Percentiles rank a stretch among this genome's conserved stretches.
phyloP scores from a whole-genome alignment of 805 yeast genomes.

The Lachancea cidri region DNA sequence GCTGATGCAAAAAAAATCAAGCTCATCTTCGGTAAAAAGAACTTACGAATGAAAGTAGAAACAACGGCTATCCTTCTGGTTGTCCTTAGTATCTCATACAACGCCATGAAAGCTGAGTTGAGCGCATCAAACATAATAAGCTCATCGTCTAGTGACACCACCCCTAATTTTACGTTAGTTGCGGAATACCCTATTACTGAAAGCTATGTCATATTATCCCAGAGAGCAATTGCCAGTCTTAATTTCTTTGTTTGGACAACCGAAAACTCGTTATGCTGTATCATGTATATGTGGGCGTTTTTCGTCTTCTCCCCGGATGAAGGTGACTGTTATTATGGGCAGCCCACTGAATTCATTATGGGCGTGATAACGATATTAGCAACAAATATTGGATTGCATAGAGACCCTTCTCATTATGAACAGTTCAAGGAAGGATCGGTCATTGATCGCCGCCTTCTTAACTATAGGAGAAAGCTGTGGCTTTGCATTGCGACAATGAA shows the following conservation, averaged over 20 bases:
- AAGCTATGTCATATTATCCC: slow-evolving; percentile 24
- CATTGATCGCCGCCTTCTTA: slow-evolving; percentile 19
- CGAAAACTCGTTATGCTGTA: slow-evolving; percentile 28
- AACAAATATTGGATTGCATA: slow-evolving; percentile 30
- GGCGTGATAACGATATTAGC: slow-evolving; percentile 29
- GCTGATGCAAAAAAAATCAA: slow-evolving; percentile 17
- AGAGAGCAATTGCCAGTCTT: slow-evolving; percentile 25
- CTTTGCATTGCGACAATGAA: slow-evolving; percentile 21
- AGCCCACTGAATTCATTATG: slow-evolving; percentile 32
- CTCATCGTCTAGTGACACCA: slow-evolving; percentile 9
- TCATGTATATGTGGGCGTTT: slow-evolving; percentile 31
- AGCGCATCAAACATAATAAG: neutral
- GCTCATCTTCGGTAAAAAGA: slow-evolving; percentile 23
- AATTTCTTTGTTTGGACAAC: slow-evolving; percentile 30
- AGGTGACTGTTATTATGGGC: slow-evolving; percentile 31
- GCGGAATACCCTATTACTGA: slow-evolving; percentile 25
- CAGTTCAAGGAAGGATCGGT: slow-evolving; percentile 17
- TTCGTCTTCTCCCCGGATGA: slow-evolving; percentile 33
- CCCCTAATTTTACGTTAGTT: slow-evolving; percentile 14
- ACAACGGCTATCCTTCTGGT: slow-evolving; percentile 23
- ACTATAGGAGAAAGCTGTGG: slow-evolving; percentile 32
- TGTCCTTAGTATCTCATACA: slow-evolving; percentile 25
- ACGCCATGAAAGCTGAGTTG: slow-evolving; percentile 16
- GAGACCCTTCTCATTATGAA: slow-evolving; percentile 30
- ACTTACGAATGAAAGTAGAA: slow-evolving; percentile 28